Base-by-base conservation (phyloP, 2,329 filamentous ascomycete genomes). In the Pseudopithomyces chartarum region DNA sequence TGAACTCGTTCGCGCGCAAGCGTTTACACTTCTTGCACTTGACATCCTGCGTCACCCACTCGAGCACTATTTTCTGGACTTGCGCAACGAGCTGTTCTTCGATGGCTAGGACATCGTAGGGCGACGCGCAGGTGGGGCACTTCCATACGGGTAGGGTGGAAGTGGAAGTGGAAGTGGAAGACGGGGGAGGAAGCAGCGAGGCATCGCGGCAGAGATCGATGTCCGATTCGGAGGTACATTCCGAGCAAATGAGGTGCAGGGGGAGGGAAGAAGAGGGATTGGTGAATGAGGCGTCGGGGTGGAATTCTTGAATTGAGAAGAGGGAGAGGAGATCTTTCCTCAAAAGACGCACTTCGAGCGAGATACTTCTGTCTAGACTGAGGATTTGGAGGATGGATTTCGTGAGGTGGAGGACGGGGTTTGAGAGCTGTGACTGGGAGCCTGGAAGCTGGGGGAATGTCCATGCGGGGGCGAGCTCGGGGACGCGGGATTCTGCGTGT, bases 381-480 rank as follows among this genome's bases (percentile, higher is more conserved):
- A 99, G 82, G 10, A 99, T 90, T 73, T 98, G 94, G 87, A 96
- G 96, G 42, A 99, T 84, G 17, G 86, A 87, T 77, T 98, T 99
- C 66, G 97, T 92, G 3, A 99, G 85, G 75, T 98, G 93, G 0
- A 99, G 84, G 0, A 92, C 87, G 0, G 94, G 90, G 67, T 95
- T 94, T 38, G 52, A 72, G 2, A 82, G 76, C 19, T 80, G 78
- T 13, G 86, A 79, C 67, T 91, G 87, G 1, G 87, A 88, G 49
- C 92, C 89, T 0, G 91, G 92, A 0, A 97, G 85, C 2, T 82
- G 74, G 0, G 95, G 95, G 79, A 98, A 97, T 19, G 82, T 82
- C 81, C 96, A 97, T 76, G 98, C 95, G 13, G 84, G 84, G 1
- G 91, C 90, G 2, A 98, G 85, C 68, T 97, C 92, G 0, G 92